phyloP scores from a whole-genome alignment of 164 flowering plant species.

The Umbilicus rupestris region DNA sequence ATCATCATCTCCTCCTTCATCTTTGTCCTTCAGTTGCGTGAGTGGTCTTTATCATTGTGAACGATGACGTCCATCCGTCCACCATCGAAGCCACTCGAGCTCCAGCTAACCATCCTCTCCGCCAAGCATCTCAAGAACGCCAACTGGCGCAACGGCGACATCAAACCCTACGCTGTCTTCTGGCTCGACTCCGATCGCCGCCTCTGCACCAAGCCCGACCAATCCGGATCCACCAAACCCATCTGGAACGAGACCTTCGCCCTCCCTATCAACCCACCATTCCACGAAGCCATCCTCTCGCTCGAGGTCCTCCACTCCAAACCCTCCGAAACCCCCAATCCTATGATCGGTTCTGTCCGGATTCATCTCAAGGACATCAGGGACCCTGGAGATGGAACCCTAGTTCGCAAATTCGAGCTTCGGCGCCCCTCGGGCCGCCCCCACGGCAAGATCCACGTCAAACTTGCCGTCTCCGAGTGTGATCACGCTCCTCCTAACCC shows the following conservation, averaged over 20 bases:
- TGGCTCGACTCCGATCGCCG: slow-evolving; percentile 69
- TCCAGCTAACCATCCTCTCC: slow-evolving; percentile 63
- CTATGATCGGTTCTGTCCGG: slow-evolving; percentile 50
- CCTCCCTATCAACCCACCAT: slow-evolving; percentile 32
- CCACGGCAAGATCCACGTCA: slow-evolving; percentile 70
- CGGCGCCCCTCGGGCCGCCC: slow-evolving; percentile 83
- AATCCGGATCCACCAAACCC: slow-evolving; percentile 55
- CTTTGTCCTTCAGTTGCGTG: too few relatives aligned
- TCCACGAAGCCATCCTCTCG: slow-evolving; percentile 33
- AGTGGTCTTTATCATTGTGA: neutral
- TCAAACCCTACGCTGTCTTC: slow-evolving; percentile 63
- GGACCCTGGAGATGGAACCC: slow-evolving; percentile 23
- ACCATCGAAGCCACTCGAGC: slow-evolving; percentile 31
- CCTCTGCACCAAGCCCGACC: slow-evolving; percentile 59
- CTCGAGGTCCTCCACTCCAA: slow-evolving; percentile 67
- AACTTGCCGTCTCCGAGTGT: slow-evolving; percentile 43
- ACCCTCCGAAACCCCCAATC: slow-evolving; percentile 56
- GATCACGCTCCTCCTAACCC: slow-evolving; percentile 39
- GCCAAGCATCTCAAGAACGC: slow-evolving; percentile 88
- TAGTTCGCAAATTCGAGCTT: slow-evolving; percentile 37
- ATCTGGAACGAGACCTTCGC: slow-evolving; percentile 77
- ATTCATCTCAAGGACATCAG: slow-evolving; percentile 32
- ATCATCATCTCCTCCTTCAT: too few relatives aligned
- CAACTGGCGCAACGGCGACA: slow-evolving; percentile 73
- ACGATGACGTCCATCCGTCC: neutral